Percentiles rank a stretch among this genome's conserved stretches.
Evolutionary conservation across 1,139 yeast genomes (phyloP).

Genomic region (Groenewaldozyma auringiensis): DNA sequence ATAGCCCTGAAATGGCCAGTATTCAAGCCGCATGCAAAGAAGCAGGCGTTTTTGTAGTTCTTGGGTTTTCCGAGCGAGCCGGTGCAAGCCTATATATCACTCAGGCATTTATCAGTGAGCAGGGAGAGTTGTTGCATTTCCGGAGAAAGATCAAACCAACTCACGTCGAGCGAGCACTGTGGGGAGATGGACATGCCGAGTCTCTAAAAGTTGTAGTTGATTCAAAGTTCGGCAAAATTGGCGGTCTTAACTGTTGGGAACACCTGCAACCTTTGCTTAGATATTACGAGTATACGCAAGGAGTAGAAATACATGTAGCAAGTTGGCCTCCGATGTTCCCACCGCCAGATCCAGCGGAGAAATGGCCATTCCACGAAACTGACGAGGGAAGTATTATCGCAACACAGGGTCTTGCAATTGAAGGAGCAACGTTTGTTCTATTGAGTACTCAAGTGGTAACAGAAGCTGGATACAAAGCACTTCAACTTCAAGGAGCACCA

Average conservation of each 20-base stretch:
- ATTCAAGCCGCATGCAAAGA: conserved; percentile 16
- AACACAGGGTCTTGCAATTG: not conserved
- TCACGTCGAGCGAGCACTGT: not conserved
- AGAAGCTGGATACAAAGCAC: not conserved
- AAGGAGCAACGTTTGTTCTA: not conserved
- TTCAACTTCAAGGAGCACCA: not conserved
- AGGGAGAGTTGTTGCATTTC: not conserved
- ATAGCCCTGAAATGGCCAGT: not conserved
- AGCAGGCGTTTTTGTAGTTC: conserved; percentile 1
- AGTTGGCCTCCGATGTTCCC: not conserved
- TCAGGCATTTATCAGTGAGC: conserved; percentile 3
- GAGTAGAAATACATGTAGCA: not conserved
- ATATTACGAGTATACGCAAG: not conserved
- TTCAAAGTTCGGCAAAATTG: conserved; percentile 2
- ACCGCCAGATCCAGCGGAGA: not conserved
- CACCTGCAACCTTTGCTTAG: conserved; percentile 3
- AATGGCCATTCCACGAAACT: not conserved
- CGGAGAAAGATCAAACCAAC: not conserved
- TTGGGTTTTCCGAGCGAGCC: conserved; percentile 5
- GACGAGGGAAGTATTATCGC: not conserved
- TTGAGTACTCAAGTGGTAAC: not conserved
- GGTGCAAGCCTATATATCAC: conserved; percentile 5
- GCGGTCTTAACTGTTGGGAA: conserved; percentile 5
- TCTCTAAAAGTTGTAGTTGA: conserved; percentile 5
- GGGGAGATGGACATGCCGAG: conserved; percentile 4